phyloP scores from a whole-genome alignment of 2,329 filamentous ascomycete genomes.

The Aspergillus pseudoviridinutans region DNA sequence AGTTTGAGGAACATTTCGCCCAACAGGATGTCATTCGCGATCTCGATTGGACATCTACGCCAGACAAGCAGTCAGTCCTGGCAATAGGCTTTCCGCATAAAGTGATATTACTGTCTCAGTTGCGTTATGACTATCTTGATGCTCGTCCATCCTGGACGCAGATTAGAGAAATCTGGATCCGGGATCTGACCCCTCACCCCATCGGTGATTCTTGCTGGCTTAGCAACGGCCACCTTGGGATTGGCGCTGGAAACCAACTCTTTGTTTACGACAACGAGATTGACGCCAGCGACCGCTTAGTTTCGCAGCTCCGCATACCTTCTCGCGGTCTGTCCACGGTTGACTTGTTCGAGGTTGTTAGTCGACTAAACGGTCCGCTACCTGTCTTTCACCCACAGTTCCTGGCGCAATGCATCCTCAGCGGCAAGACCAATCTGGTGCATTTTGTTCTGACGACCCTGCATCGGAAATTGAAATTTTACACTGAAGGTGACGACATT shows the following conservation, averaged over 20 bases:
- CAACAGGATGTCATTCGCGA: constrained; percentile 73
- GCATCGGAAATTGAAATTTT: constrained; percentile 74
- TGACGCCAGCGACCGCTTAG: constrained; percentile 57
- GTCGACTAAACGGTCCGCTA: constrained; percentile 78
- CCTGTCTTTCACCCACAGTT: constrained; percentile 92
- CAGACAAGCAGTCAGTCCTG: constrained; percentile 81
- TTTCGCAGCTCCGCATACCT: constrained; percentile 52
- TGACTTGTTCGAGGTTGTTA: constrained; percentile 77
- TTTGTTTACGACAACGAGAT: constrained; percentile 80
- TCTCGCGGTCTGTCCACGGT: constrained; percentile 48
- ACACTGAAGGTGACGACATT: constrained; percentile 72
- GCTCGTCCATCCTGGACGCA: constrained; percentile 85
- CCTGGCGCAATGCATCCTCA: constrained; percentile 77
- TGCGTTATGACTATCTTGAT: constrained; percentile 88
- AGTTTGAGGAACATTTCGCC: constrained; percentile 73
- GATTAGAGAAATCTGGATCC: constrained; percentile 75
- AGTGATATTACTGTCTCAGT: constrained; percentile 76
- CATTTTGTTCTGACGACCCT: constrained; percentile 69
- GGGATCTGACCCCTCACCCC: constrained; percentile 78
- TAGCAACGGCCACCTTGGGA: constrained; percentile 74
- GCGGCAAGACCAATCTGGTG: constrained; percentile 69
- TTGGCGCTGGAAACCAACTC: constrained; percentile 87
- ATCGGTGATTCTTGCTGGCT: constrained; percentile 95
- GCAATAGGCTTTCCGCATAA: constrained; percentile 90
- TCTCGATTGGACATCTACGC: constrained; percentile 90